Conservation (phyloP, 1,284 basidiomycete genomes). For the Austroboletus novae-zelandiae region DNA sequence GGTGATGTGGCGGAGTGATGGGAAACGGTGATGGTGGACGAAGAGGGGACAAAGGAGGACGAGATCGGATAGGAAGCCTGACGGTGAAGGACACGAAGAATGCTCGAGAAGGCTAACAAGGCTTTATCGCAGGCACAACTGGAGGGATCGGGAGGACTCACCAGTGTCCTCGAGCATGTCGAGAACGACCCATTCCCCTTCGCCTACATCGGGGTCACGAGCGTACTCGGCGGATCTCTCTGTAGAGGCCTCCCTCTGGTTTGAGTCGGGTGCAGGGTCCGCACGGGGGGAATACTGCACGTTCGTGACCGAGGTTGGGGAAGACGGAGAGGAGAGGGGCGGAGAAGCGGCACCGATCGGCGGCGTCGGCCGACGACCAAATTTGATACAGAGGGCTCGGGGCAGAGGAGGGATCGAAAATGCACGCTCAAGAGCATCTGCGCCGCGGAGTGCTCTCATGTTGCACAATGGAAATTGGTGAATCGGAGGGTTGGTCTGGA, state of each 20-base stretch:
- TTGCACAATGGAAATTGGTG: conserved; percentile 44
- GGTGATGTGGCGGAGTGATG: conserved; percentile 3
- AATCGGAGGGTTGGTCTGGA: conserved; percentile 44
- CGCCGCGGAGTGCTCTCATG: conserved; percentile 44
- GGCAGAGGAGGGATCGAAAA: conserved; percentile 23
- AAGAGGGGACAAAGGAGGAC: conserved; percentile 46
- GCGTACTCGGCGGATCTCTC: not conserved
- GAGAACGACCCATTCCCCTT: conserved; percentile 54
- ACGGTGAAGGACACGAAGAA: conserved; percentile 62
- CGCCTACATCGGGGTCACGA: conserved; percentile 5
- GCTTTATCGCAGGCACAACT: not conserved
- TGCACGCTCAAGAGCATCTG: conserved; percentile 42
- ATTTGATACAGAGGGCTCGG: conserved; percentile 52
- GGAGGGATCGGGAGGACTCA: conserved; percentile 18
- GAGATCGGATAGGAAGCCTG: conserved; percentile 40
- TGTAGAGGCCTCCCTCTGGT: conserved; percentile 1
- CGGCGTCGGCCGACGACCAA: conserved; percentile 25
- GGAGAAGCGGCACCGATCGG: conserved; percentile 35
- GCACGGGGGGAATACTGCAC: not conserved
- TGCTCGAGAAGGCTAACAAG: conserved; percentile 50
- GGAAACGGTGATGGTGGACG: conserved; percentile 27
- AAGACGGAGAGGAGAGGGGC: conserved; percentile 23
- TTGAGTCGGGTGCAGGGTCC: not conserved
- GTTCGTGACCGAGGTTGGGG: conserved; percentile 24
- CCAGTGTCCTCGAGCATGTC: conserved; percentile 56